Evolutionary conservation across 179 eudicot genomes (phyloP), one percentile per base, ranked within the genome.

Genomic region (Beta macrorhiza): DNA sequence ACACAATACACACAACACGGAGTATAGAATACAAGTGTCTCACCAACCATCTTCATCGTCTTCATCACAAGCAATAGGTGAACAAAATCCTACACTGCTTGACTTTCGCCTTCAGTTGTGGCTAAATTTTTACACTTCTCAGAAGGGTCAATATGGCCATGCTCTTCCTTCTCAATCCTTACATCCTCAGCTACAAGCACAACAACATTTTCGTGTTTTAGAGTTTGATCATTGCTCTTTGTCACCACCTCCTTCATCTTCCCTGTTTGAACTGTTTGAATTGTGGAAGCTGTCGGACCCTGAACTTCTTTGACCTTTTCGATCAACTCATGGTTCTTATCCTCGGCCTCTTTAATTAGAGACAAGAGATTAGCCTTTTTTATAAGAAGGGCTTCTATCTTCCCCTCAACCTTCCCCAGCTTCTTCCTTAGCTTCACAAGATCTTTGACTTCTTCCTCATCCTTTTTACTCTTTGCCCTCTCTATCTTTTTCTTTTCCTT

Each of bases 371-470:
- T 87, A 49, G 87, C 92, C 74, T 93, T 94, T 79, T 91, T 75
- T 77, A 90, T 83, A 20, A 88, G 81, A 62, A 94, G 92, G 32
- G 90, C 84, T 84, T 91, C 96, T 57, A 94, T 88, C 87, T 94
- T 89, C 58, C 88, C 85, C 29, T 90, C 85, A 84, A 94, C 82
- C 80, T 90, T 91, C 75, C 90, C 96, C 25, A 91, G 73, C 86
- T 90, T 91, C 82, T 75, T 83, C 83, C 89, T 90, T 51, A 92
- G 76, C 81, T 91, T 92, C 74, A 59, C 91, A 77, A 86, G 85
- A 84, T 90, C 91, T 68, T 84, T 85, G 71, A 84, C 88, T 80
- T 87, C 91, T 65, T 74, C 88, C 75, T 80, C 84, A 12, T 74
- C 69, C 52, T 86, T 83, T 63, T 64, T 70, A 75, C 83, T 87